A percentile compares a stretch with the other conserved stretches of the same genome.
Evolutionary conservation across 768 basidiomycete genomes (phyloP).

Genomic region (Daedaleopsis sinensis): DNA sequence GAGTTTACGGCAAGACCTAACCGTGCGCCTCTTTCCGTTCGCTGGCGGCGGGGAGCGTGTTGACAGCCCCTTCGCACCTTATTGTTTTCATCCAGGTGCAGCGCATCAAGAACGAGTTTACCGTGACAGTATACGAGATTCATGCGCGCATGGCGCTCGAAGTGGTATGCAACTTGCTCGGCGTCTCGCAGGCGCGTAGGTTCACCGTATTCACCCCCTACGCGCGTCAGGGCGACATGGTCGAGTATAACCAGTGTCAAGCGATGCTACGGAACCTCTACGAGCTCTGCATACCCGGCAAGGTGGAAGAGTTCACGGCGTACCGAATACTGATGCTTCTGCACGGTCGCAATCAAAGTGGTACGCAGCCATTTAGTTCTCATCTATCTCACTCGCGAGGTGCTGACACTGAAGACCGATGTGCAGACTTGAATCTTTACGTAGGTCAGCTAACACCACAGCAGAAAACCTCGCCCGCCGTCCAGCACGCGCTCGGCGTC

Average conservation of each 20-base stretch:
- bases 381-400: slow-evolving; percentile 2
- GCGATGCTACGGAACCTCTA: slow-evolving; percentile 88
- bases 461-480: slow-evolving; percentile 81
- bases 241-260: slow-evolving; percentile 99
- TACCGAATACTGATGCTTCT: slow-evolving; percentile 96
- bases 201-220: not conserved
- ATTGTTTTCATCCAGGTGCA: slow-evolving; percentile 70
- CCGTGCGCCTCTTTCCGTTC: slow-evolving; percentile 58
- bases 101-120: slow-evolving; percentile 98
- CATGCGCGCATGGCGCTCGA: slow-evolving; percentile 97
- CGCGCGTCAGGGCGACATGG: slow-evolving; percentile 80
- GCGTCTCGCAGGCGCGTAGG: not conserved
- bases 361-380: slow-evolving; percentile 48
- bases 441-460: slow-evolving; percentile 95
- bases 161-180: slow-evolving; percentile 53
- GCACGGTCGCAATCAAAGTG: slow-evolving; percentile 91
- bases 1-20: slow-evolving; percentile 95
- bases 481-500: slow-evolving; percentile 88
- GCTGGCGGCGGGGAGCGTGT: slow-evolving; percentile 6
- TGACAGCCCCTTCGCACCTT: slow-evolving; percentile 17
- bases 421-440: slow-evolving; percentile 88
- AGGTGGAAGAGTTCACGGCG: slow-evolving; percentile 94
- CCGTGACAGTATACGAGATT: slow-evolving; percentile 96
- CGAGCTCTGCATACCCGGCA: slow-evolving; percentile 90
- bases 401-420: slow-evolving; percentile 8